Evolutionary conservation across 176 grass and related monocot genomes (phyloP).

Genomic region (Neostapfia colusana): DNA sequence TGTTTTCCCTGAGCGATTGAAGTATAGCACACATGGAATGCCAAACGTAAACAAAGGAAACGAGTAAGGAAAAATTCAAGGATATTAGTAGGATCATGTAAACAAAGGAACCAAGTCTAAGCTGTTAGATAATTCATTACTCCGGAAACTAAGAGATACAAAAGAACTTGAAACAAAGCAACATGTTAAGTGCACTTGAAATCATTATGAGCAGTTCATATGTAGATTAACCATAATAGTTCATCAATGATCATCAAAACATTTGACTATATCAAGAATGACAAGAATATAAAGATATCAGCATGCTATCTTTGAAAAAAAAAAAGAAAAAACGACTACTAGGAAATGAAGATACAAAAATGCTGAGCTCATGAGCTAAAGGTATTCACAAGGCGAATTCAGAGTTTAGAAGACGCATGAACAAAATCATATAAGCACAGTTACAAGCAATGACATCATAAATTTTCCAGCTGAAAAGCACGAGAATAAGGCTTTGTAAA

Average conservation of each 20-base stretch:
- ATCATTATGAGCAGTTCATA: neutral
- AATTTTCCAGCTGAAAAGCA: no score
- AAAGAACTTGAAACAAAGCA: constrained; percentile 13
- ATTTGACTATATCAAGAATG: neutral
- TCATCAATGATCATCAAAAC: neutral
- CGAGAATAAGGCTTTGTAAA: constrained; percentile 3
- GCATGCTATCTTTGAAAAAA: neutral
- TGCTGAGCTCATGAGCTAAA: neutral
- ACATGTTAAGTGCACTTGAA: neutral
- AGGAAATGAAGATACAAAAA: neutral
- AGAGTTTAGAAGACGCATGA: neutral
- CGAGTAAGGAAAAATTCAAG: constrained; percentile 28
- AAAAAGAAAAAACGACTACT: neutral
- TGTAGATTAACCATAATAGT: neutral
- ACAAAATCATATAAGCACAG: neutral
- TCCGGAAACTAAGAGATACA: neutral
- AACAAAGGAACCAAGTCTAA: neutral
- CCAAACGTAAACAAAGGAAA: constrained; percentile 1
- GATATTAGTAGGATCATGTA: neutral
- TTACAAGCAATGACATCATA: no score
- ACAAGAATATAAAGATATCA: constrained; percentile 1
- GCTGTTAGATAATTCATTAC: neutral
- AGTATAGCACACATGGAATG: constrained; percentile 8
- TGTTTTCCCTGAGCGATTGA: constrained; percentile 50
- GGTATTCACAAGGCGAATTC: neutral